Evolutionary conservation across 805 yeast species (phyloP), one percentile per base, ranked within the genome.

Genomic region (Saitoella complicata): DNA sequence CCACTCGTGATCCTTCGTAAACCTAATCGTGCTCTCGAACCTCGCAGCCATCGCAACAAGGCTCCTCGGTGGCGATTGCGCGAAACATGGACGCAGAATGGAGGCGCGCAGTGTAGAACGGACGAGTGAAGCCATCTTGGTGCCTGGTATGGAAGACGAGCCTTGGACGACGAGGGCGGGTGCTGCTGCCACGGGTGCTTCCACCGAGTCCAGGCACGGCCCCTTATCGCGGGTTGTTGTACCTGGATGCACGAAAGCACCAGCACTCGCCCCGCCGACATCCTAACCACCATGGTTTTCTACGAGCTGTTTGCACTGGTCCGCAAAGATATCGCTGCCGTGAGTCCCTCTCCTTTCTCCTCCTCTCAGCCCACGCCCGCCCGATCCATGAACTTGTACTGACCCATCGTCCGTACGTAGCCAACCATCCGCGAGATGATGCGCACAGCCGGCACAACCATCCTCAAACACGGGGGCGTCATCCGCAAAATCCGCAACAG

Each of bases 11-110:
- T 2, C 40, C 45, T 8, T 42, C 50, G 21, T 43, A 41, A 5
- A 40, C 50, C 7, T 29, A 45, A 13, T 46, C 49, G 5, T 48
- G 45, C 47, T 48, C 47, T 44, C 37, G 46, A 44, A 46, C 46
- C 12, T 40, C 51, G 33, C 7, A 42, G 5, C 39, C 46, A 9
- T n/a, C n/a, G n/a, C n/a, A n/a, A n/a, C n/a, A n/a, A n/a, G n/a
- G n/a, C n/a, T n/a, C n/a, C n/a, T n/a, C n/a, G n/a, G n/a, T n/a
- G n/a, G n/a, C n/a, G n/a, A n/a, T n/a, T n/a, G n/a, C n/a, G 36
- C 46, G 6, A 39, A 39, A 1, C 6, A 31, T 13, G 42, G 29
- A 2, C n/a, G 31, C 5, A 12, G 32, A 9, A n/a, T 4, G 12
- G 41, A 7, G 31, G 9, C 33, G 13, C 13, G 21, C 3, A 11